Conservation (phyloP, 148 eudicot genomes). For the Oxyria digyna region DNA sequence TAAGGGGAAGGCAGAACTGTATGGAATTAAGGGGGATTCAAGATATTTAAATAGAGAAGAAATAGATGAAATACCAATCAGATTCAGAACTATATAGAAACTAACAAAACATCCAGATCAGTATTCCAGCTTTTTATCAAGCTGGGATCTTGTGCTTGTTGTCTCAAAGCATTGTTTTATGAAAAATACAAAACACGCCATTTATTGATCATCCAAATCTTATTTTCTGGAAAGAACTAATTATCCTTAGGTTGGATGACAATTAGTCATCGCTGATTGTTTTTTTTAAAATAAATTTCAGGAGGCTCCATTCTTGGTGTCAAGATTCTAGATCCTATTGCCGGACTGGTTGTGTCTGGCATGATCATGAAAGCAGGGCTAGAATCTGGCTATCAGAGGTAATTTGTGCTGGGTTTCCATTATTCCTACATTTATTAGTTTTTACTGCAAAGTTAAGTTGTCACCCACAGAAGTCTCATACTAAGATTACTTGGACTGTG, state of each 20-base stretch:
- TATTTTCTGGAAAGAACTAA: background rate
- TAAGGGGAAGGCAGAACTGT: background rate
- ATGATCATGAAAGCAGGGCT: conserved; percentile 94
- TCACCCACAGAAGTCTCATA: background rate
- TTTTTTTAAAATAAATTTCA: conserved; percentile 17
- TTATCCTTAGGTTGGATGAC: background rate
- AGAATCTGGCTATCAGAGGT: conserved; percentile 92
- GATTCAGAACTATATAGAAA: background rate
- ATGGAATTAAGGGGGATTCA: background rate
- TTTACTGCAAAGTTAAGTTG: background rate
- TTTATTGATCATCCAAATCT: background rate
- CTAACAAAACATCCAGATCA: background rate
- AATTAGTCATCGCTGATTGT: background rate
- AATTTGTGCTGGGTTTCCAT: conserved; percentile 6
- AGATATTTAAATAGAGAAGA: background rate
- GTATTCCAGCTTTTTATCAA: background rate
- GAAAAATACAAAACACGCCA: background rate
- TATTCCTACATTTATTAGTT: background rate
- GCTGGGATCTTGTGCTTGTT: background rate
- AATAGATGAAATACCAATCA: background rate
- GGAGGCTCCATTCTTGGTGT: conserved; percentile 95
- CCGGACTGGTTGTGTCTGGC: conserved; percentile 90
- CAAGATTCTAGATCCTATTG: conserved; percentile 83
- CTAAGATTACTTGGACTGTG: conserved; percentile 1
- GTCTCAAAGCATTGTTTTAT: background rate